Conservation (phyloP, 129 eudicot genomes). For the Kitagawia praeruptora region DNA sequence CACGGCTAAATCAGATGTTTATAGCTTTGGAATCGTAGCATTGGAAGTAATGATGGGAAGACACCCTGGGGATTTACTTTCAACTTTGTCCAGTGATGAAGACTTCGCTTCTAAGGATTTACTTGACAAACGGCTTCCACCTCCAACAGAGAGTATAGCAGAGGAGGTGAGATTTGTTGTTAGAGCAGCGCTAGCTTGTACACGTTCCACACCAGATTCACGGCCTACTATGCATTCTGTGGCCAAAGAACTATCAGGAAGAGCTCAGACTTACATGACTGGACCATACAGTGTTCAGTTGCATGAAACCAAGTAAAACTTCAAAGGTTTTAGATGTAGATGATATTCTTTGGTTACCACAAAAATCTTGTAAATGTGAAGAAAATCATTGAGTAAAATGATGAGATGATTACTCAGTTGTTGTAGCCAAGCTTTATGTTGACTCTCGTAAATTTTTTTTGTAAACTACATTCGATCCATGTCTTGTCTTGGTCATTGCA, state of each 20-base stretch:
- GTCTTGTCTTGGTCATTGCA: no score
- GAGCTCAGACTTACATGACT: conserved; percentile 22
- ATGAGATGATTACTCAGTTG: not conserved
- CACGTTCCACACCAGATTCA: conserved; percentile 38
- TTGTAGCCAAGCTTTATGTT: not conserved
- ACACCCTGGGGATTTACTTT: conserved; percentile 13
- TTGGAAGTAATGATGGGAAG: conserved; percentile 10
- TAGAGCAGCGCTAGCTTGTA: conserved; percentile 59
- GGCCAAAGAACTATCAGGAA: conserved; percentile 64
- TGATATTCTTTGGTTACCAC: not conserved
- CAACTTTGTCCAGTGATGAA: conserved; percentile 16
- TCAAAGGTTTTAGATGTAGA: conserved; percentile 23
- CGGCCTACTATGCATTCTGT: conserved; percentile 77
- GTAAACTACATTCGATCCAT: not conserved
- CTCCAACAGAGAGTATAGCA: conserved; percentile 42
- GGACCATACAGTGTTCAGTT: conserved; percentile 27
- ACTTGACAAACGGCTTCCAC: conserved; percentile 60
- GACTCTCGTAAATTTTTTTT: not conserved
- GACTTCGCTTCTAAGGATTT: conserved; percentile 41
- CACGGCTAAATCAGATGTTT: conserved; percentile 3
- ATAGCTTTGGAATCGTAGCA: conserved; percentile 4
- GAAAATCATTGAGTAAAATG: not conserved
- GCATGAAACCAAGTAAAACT: conserved; percentile 21
- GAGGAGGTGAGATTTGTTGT: conserved; percentile 43
- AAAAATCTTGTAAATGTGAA: not conserved